These are phyloP conservation scores for Cercophora sp. DNA, from an alignment of 495 filamentous ascomycete species.

Conservation along the genomic window DNA sequence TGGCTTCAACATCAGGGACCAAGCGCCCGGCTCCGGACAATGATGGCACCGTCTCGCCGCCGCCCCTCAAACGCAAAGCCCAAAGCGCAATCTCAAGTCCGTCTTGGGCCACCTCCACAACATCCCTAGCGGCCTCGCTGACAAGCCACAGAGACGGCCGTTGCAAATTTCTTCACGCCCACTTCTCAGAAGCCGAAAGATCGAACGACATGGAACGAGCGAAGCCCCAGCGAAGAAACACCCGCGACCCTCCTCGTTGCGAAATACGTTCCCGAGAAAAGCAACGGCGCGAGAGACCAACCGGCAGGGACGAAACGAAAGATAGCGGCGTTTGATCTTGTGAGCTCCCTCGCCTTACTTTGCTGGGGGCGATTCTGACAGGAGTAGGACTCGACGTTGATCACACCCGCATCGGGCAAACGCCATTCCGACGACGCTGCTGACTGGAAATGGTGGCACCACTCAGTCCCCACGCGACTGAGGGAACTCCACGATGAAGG, in stretches of 20 bases:
- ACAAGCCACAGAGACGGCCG: constrained; percentile 53
- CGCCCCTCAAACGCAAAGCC: constrained; percentile 57
- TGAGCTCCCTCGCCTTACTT: constrained; percentile 37
- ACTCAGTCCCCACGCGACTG: constrained; percentile 60
- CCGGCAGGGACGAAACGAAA: constrained; percentile 44
- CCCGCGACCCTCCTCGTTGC: constrained; percentile 67
- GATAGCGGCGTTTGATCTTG: constrained; percentile 89
- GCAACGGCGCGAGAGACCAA: constrained; percentile 19
- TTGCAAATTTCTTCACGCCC: constrained; percentile 87
- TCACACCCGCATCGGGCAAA: constrained; percentile 75
- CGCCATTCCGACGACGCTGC: constrained; percentile 61
- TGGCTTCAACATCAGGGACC: neutral
- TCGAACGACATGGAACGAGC: constrained; percentile 67
- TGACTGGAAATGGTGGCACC: constrained; percentile 97
- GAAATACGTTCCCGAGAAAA: constrained; percentile 52
- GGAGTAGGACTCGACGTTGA: constrained; percentile 73
- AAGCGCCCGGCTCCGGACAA: constrained; percentile 25
- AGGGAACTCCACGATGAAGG: constrained; percentile 65
- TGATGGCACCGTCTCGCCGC: constrained; percentile 50
- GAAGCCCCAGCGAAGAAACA: constrained; percentile 40
- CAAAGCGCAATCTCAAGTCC: constrained; percentile 72
- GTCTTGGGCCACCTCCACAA: neutral
- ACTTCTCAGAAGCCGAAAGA: constrained; percentile 80
- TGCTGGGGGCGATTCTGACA: neutral
- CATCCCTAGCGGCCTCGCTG: neutral